Percentiles rank a stretch among this genome's conserved stretches.
phyloP scores from a whole-genome alignment of 176 grass and related monocot species.

The Musa acuminata region DNA sequence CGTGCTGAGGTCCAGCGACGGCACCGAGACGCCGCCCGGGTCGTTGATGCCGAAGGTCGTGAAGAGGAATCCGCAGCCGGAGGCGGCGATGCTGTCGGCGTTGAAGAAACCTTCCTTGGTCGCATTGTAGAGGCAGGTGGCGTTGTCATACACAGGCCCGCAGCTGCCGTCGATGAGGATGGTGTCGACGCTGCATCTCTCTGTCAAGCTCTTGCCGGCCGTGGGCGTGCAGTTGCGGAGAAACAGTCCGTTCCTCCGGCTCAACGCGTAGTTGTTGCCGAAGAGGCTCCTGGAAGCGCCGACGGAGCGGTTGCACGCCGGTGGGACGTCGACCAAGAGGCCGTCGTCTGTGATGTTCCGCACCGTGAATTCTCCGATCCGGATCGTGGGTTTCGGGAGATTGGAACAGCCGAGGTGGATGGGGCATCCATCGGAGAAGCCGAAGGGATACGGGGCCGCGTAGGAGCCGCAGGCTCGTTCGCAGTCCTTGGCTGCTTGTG shows the following conservation, averaged over 20 bases:
- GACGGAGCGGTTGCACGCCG: slow-evolving; percentile 23
- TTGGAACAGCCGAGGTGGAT: background rate
- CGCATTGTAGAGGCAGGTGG: too few species aligned
- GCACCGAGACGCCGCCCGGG: too few species aligned
- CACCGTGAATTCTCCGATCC: slow-evolving; percentile 17
- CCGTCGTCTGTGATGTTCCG: slow-evolving; percentile 32
- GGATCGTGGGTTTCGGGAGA: background rate
- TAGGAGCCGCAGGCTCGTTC: background rate
- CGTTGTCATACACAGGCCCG: too few species aligned
- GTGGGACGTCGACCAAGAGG: background rate
- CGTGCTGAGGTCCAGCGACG: too few species aligned
- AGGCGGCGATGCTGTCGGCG: too few species aligned
- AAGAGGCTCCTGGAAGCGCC: slow-evolving; percentile 6
- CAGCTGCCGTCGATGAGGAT: too few species aligned
- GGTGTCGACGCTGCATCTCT: too few species aligned
- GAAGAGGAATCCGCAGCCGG: too few species aligned
- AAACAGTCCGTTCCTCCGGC: background rate
- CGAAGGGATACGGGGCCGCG: slow-evolving; percentile 1
- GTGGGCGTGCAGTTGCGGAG: too few species aligned
- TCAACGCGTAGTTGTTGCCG: slow-evolving; percentile 1
- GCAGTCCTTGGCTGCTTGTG: background rate
- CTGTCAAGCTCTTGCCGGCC: too few species aligned
- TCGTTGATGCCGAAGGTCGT: too few species aligned
- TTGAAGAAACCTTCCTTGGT: too few species aligned
- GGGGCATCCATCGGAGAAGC: background rate